These are phyloP conservation scores for Lactarius tabidus DNA, from an alignment of 768 basidiomycete genomes.

Conservation along the genomic window DNA sequence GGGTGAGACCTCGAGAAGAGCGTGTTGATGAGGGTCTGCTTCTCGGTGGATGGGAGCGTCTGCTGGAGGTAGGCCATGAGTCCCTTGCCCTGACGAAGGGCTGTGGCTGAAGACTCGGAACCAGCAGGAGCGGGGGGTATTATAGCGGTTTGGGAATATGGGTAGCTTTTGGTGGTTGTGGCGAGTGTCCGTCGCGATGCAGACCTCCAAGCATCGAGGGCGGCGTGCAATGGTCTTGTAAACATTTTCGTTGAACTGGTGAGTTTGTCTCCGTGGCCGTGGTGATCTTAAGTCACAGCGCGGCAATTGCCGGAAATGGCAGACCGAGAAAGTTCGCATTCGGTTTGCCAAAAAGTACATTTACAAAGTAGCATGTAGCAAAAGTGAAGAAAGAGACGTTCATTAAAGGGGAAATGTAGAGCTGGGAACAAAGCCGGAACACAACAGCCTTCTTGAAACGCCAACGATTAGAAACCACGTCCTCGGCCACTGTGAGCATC, in stretches of 20 bases:
- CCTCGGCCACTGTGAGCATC: slow-evolving; percentile 55
- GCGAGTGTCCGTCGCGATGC: slow-evolving; percentile 8
- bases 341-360: background rate
- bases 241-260: slow-evolving; percentile 15
- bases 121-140: slow-evolving; percentile 44
- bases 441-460: slow-evolving; percentile 16
- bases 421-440: background rate
- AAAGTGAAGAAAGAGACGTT: background rate
- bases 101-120: slow-evolving; percentile 40
- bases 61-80: slow-evolving; percentile 71
- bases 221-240: slow-evolving; percentile 1
- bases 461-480: slow-evolving; percentile 55
- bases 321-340: background rate
- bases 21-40: slow-evolving; percentile 60
- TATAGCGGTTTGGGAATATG: slow-evolving; percentile 69
- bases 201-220: slow-evolving; percentile 1
- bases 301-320: slow-evolving; percentile 15
- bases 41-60: slow-evolving; percentile 61
- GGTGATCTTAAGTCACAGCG: background rate
- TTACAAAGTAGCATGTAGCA: background rate
- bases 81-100: slow-evolving; percentile 64
- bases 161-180: slow-evolving; percentile 39
- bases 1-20: slow-evolving; percentile 71
- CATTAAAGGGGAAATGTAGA: slow-evolving; percentile 12
- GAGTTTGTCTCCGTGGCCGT: background rate